These are phyloP conservation scores for Sarocladium oryzae DNA, from an alignment of 2,329 filamentous ascomycete genomes.

Conservation along the genomic window DNA sequence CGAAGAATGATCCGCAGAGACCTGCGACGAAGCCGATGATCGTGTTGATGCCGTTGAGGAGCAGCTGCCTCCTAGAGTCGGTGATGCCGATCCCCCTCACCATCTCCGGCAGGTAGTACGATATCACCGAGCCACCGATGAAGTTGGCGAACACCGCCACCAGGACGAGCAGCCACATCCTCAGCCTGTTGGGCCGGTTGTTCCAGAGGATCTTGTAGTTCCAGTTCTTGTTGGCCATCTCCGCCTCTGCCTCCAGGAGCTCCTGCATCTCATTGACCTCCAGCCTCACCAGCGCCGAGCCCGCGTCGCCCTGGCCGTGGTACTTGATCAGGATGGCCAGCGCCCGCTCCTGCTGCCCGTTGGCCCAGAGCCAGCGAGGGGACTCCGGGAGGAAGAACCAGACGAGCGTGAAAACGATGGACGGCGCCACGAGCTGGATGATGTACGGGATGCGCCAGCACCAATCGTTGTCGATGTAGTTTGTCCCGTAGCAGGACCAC, in stretches of 20 bases:
- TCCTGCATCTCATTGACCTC: constrained; percentile 40
- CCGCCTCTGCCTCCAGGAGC: constrained; percentile 35
- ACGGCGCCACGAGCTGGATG: constrained; percentile 35
- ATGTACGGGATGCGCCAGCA: constrained; percentile 40
- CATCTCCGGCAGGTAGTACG: constrained; percentile 39
- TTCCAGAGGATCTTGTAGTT: constrained; percentile 37
- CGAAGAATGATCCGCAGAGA: constrained; percentile 31
- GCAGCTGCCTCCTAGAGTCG: constrained; percentile 24
- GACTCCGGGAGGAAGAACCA: constrained; percentile 38
- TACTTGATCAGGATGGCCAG: constrained; percentile 11
- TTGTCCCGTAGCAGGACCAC: constrained; percentile 41
- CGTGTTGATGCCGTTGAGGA: constrained; percentile 33
- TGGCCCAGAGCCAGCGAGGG: constrained; percentile 12
- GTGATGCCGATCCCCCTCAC: constrained; percentile 38
- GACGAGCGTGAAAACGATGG: constrained; percentile 38
- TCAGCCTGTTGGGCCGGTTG: constrained; percentile 40
- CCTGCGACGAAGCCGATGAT: constrained; percentile 36
- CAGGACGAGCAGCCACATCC: constrained; percentile 36
- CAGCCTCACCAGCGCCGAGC: constrained; percentile 29
- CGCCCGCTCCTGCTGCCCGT: constrained; percentile 7
- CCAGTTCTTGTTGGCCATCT: constrained; percentile 26
- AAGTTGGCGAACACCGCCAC: constrained; percentile 44
- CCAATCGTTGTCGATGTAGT: constrained; percentile 37
- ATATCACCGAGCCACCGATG: constrained; percentile 40
- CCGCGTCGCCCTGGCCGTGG: constrained; percentile 15